Base-by-base conservation (phyloP, 306 rosid genomes). In the Coriaria nepalensis region DNA sequence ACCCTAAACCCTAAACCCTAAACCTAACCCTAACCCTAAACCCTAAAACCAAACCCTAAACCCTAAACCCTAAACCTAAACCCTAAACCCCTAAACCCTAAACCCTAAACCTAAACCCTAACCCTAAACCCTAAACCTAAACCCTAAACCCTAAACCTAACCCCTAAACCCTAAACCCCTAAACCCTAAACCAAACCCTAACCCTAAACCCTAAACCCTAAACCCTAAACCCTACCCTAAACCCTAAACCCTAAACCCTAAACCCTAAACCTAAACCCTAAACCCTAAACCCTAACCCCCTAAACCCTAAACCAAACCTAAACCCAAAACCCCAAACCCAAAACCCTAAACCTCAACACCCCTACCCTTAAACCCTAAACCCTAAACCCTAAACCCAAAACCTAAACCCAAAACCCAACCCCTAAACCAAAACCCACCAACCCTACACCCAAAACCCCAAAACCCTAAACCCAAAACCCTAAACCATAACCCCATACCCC, bases 201-300 rank as follows among this genome's bases (percentile, higher is more conserved):
- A 14, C 45, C 57, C 57, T 6, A 37, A 37, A 37, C 0, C 57
- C 55, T 10, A 8, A 20, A 40, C 36, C 55, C 55, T 15, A 14
- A 38, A 29, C 34, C 61, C 61, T 10, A n/a, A 46, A 15, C 62
- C 53, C 11, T 39, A 5, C 5, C 40, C 6, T 5, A 37, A 37
- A 63, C 49, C 68, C 68, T 13, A 7, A 54, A 53, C 42, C 61
- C 65, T 14, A 8, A 46, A 63, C 49, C 68, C 68, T 13, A 7
- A 54, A 53, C 42, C 61, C 65, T 14, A n/a, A 33, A 40, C 57
- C 65, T 57, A 33, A 8, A 41, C 49, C 5, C 65, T 42, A 11
- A 41, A 60, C 57, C 65, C 57, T 13, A 10, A 47, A 63, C 55
- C 68, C 68, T 13, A 37, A 63, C 43, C 61, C 7, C 5, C 6